Conservation (phyloP, 768 basidiomycete species). For the Phanerodontia chrysosporium region DNA sequence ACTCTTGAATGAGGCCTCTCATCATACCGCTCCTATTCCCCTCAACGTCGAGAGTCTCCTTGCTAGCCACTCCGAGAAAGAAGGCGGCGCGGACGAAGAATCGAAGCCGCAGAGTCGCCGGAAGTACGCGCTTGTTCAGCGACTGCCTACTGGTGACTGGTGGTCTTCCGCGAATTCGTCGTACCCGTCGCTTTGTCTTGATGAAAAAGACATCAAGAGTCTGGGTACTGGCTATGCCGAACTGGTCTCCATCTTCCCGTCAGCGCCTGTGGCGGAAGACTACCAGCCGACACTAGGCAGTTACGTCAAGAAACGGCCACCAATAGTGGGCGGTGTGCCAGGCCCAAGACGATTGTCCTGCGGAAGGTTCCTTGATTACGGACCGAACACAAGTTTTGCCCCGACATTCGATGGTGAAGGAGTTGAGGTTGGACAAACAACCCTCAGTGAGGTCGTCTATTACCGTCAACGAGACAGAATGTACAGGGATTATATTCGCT, state of each 20-base stretch:
- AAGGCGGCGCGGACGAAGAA: conserved; percentile 19
- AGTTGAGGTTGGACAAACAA: conserved; percentile 59
- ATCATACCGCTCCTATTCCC: conserved; percentile 39
- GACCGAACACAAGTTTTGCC: conserved; percentile 70
- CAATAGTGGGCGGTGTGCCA: conserved; percentile 35
- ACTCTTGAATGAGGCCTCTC: conserved; percentile 68
- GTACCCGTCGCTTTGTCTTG: conserved; percentile 29
- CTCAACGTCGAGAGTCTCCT: conserved; percentile 45
- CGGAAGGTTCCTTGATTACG: conserved; percentile 77
- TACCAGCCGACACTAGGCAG: conserved; percentile 46
- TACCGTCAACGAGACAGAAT: conserved; percentile 37
- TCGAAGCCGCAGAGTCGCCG: conserved; percentile 31
- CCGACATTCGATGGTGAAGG: conserved; percentile 77
- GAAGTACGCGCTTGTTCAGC: conserved; percentile 76
- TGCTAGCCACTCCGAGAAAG: conserved; percentile 16
- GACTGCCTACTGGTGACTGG: conserved; percentile 70
- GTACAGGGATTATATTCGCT: background rate
- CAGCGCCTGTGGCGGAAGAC: conserved; percentile 38
- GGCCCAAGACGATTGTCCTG: conserved; percentile 53
- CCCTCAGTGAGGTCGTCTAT: conserved; percentile 58
- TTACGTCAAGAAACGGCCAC: conserved; percentile 32
- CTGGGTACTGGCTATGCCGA: conserved; percentile 67
- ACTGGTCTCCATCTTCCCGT: conserved; percentile 68
- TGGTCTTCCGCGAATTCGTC: conserved; percentile 69
- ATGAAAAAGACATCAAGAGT: conserved; percentile 41